Evolutionary conservation across 176 grass and related monocot species (phyloP), one percentile per base, ranked within the genome.

Genomic region (Stipa capillata): DNA sequence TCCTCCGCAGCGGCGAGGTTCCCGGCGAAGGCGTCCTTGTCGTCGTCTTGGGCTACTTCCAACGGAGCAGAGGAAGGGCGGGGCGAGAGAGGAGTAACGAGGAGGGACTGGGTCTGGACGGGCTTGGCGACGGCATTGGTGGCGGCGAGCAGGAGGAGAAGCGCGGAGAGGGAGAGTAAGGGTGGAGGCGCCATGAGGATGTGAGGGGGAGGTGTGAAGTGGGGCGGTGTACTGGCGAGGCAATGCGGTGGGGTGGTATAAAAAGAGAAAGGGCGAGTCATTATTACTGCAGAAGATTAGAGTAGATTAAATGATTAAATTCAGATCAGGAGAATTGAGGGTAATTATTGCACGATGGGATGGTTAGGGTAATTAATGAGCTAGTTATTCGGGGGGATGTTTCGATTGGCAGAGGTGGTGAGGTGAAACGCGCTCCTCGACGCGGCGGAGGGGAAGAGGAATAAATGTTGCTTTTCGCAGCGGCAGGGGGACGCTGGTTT

Each of bases 41-140:
- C 59, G 24, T 72, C 65, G 0, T 2, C 32, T 9, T 14, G 11
- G 1, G 54, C 54, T 6, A 18, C 49, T 1, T 21, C 57, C 0
- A 83, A 20, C 25, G 69, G 41, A 5, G 77, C 28, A 13, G 80
- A 33, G 52, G 59, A 78, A 23, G 52, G 15, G 21, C 67, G 36
- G 9, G 69, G 33, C 34, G 36, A 53, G 54, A 90, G 88, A 35
- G 84, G 84, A n/a, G 69, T 90, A 62, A 77, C 80, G 3, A 61
- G 34, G 41, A 90, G 82, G 27, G 29, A 80, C 24, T 87, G 75
- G 83, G 63, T 72, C 44, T 52, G 55, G 0, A 64, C 44, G 12
- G 24, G 3, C 36, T 25, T 8, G 8, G 71, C 11, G 17, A 56
- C 15, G 5, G 57, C 79, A 27, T 39, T 55, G 55, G 75, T 75